Evolutionary conservation across 352 stramenopile species (phyloP).

Genomic region (Phytopythium delawarense): DNA sequence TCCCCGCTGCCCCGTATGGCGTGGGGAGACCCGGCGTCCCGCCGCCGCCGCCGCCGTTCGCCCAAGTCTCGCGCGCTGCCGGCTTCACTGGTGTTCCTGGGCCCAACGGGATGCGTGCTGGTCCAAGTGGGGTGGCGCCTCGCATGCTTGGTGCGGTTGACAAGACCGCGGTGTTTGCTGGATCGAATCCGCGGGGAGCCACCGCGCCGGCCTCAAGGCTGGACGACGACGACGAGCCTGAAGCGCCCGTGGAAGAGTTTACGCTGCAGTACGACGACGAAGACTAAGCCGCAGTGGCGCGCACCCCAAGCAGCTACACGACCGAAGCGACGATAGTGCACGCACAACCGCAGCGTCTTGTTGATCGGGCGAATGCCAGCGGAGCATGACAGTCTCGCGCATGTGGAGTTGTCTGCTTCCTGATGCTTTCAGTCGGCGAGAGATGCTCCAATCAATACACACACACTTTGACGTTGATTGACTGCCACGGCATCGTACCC

Average conservation of each 20-base stretch:
- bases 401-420: no score
- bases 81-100: neutral
- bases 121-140: neutral
- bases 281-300: constrained; percentile 31
- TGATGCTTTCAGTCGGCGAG: neutral
- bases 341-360: neutral
- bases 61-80: neutral
- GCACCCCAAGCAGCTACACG: neutral
- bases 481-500: no score
- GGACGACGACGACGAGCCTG: constrained; percentile 46
- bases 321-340: neutral
- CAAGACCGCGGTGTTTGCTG: neutral
- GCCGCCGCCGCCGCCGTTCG: neutral
- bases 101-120: neutral
- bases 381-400: neutral
- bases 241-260: constrained; percentile 56
- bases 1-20: neutral
- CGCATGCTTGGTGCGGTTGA: neutral
- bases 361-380: neutral
- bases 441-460: neutral
- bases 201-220: constrained; percentile 14
- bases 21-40: neutral
- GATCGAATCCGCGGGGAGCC: neutral
- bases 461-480: neutral
- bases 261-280: constrained; percentile 79